Evolutionary conservation across 345 rosid species (phyloP).

Genomic region (Toxicodendron radicans): DNA sequence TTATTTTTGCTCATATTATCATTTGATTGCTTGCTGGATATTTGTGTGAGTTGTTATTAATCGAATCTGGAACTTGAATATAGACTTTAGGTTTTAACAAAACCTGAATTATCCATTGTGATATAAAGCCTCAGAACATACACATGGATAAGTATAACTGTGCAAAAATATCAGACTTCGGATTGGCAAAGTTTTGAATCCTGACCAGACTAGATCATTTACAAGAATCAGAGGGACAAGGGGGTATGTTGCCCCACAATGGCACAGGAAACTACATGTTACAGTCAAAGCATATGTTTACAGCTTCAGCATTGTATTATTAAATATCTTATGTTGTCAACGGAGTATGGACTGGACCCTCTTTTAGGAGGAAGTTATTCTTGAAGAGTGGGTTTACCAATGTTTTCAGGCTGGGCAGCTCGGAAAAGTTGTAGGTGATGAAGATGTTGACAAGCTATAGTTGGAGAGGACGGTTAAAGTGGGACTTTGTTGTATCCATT

Average conservation of each 20-base stretch:
- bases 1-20: no score
- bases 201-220: slow-evolving; percentile 29
- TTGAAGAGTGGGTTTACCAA: slow-evolving; percentile 25
- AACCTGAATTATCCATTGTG: neutral
- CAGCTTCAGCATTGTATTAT: slow-evolving; percentile 34
- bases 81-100: no score
- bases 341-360: slow-evolving; percentile 9
- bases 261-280: slow-evolving; percentile 31
- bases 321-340: slow-evolving; percentile 27
- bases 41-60: no score
- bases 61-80: no score
- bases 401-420: slow-evolving; percentile 18
- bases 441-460: slow-evolving; percentile 13
- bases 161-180: slow-evolving; percentile 33
- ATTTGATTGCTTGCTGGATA: no score
- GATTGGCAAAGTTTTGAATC: slow-evolving; percentile 36
- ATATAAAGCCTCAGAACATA: neutral
- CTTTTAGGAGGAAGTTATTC: slow-evolving; percentile 15
- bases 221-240: slow-evolving; percentile 27
- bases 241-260: slow-evolving; percentile 36
- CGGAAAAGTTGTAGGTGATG: slow-evolving; percentile 5
- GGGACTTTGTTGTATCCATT: neutral
- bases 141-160: slow-evolving; percentile 21
- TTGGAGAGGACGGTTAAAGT: neutral
- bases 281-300: slow-evolving; percentile 37